Evolutionary conservation across 2,329 filamentous ascomycete genomes (phyloP).

Genomic region (Fusarium sp.): DNA sequence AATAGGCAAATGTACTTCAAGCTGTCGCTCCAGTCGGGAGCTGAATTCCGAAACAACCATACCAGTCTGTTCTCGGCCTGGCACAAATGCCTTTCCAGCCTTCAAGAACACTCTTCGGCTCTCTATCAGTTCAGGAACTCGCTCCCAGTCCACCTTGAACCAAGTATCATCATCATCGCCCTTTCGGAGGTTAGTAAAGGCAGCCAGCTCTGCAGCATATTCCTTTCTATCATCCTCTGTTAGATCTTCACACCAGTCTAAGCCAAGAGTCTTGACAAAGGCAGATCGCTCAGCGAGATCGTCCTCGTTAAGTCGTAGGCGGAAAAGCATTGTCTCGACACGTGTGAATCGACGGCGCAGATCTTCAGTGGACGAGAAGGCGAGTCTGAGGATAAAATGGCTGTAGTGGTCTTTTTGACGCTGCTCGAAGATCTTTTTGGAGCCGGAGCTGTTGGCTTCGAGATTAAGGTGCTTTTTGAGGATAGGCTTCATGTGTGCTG

Average conservation of each 20-base stretch:
- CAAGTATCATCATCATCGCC: conserved; percentile 81
- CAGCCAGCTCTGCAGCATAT: conserved; percentile 71
- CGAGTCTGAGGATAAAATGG: conserved; percentile 94
- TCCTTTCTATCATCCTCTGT: conserved; percentile 80
- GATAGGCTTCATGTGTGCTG: conserved; percentile 84
- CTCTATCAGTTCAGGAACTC: conserved; percentile 91
- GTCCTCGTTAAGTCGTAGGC: conserved; percentile 82
- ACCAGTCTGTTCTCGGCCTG: conserved; percentile 84
- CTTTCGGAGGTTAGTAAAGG: conserved; percentile 57
- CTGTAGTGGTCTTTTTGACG: conserved; percentile 97
- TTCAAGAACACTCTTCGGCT: conserved; percentile 79
- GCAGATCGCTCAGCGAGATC: conserved; percentile 76
- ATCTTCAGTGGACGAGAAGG: conserved; percentile 92
- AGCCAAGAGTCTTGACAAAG: conserved; percentile 81
- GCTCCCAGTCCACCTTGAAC: conserved; percentile 98
- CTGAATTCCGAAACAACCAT: conserved; percentile 93
- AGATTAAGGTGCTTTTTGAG: conserved; percentile 90
- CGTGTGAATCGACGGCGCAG: conserved; percentile 86
- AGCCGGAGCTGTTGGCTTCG: conserved; percentile 76
- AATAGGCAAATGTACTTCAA: conserved; percentile 72
- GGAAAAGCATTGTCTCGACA: conserved; percentile 90
- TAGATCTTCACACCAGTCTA: conserved; percentile 93
- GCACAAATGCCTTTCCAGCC: conserved; percentile 90
- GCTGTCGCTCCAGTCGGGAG: conserved; percentile 79
- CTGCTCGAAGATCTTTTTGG: conserved; percentile 73